phyloP scores from a whole-genome alignment of 306 rosid genomes.

The Cucurbita maxima region DNA sequence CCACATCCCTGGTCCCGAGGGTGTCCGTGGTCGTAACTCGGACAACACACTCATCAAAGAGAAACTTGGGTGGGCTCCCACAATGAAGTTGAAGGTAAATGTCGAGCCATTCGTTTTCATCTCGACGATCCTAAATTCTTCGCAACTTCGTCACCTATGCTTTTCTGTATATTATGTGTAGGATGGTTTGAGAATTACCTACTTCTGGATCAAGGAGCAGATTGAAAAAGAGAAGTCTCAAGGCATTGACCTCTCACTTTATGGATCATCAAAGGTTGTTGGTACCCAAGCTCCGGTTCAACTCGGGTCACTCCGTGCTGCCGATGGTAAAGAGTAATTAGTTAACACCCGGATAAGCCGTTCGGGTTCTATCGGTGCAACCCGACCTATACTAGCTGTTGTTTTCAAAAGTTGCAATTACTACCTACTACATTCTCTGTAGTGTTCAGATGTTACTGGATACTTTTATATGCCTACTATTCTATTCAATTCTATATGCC shows the following conservation, averaged over 20 bases:
- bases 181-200: conserved; percentile 93
- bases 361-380: neutral
- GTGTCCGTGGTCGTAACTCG: conserved; percentile 97
- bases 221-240: conserved; percentile 80
- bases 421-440: neutral
- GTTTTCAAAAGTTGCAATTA: neutral
- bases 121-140: neutral
- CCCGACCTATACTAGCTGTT: neutral
- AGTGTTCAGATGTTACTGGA: neutral
- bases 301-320: conserved; percentile 86
- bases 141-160: neutral
- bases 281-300: conserved; percentile 96
- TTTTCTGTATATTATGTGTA: neutral
- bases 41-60: conserved; percentile 92
- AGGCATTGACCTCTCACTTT: conserved; percentile 52
- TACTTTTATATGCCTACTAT: neutral
- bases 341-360: neutral
- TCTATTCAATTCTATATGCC: neutral
- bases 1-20: conserved; percentile 98
- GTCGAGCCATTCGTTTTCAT: neutral
- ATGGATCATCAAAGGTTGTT: conserved; percentile 92
- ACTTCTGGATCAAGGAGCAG: conserved; percentile 95
- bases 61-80: conserved; percentile 99
- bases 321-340: conserved; percentile 73
- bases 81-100: conserved; percentile 86